A percentile compares a stretch with the other conserved stretches of the same genome.
Conservation (phyloP, 179 eudicot genomes). For the Spinacia oleracea region DNA sequence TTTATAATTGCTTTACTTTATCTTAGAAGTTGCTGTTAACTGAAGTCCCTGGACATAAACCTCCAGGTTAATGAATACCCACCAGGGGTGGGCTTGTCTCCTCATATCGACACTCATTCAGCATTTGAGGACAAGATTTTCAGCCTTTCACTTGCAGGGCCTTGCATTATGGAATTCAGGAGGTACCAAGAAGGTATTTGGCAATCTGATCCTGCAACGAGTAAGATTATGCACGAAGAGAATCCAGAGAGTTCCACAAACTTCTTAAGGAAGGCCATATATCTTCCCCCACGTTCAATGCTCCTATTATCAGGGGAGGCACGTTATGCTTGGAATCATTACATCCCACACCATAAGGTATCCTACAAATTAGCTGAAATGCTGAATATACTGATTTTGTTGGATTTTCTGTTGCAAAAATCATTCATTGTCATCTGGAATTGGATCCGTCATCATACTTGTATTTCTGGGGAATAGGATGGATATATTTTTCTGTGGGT, state of each 20-base stretch:
- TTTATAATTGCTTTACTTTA: neutral
- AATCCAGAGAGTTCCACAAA: conserved; percentile 35
- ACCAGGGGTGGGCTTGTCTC: conserved; percentile 91
- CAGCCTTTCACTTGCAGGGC: conserved; percentile 94
- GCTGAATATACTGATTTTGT: neutral
- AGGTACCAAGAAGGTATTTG: conserved; percentile 54
- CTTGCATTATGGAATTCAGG: conserved; percentile 96
- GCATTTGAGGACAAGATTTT: conserved; percentile 88
- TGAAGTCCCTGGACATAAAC: neutral
- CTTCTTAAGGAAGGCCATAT: conserved; percentile 58
- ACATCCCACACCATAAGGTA: conserved; percentile 99
- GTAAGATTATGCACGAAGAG: conserved; percentile 37
- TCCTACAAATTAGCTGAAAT: neutral
- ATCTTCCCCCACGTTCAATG: conserved; percentile 88
- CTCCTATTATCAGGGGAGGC: conserved; percentile 86
- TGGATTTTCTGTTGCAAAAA: neutral
- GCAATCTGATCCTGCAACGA: conserved; percentile 36
- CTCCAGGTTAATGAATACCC: conserved; percentile 94
- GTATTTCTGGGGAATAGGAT: neutral
- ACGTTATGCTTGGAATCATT: conserved; percentile 97
- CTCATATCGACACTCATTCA: conserved; percentile 96
- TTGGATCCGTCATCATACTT: neutral
- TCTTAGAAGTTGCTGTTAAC: neutral
- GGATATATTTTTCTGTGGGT: neutral
- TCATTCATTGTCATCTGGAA: neutral